phyloP scores from a whole-genome alignment of 2,329 filamentous ascomycete species.

The Orbilia oligospora region DNA sequence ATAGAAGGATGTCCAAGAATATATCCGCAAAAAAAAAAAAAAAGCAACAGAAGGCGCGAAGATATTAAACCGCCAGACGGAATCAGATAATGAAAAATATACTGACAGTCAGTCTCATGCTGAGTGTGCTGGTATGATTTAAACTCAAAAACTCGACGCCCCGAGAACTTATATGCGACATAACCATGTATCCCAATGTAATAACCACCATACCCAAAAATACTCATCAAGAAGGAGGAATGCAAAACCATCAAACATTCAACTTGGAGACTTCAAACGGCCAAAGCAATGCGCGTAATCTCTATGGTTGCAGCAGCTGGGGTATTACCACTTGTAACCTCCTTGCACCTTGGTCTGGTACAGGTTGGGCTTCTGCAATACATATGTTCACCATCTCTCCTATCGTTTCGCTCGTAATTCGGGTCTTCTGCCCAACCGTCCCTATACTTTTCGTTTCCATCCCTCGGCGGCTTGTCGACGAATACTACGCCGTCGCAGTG shows the following conservation, averaged over 20 bases:
- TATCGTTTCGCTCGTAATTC: slow-evolving; percentile 43
- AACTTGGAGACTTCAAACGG: neutral
- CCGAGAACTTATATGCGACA: neutral
- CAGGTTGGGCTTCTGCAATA: slow-evolving; percentile 54
- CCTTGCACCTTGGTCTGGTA: slow-evolving; percentile 41
- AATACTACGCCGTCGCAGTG: slow-evolving; percentile 44
- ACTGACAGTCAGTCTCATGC: slow-evolving; percentile 7
- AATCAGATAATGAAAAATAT: neutral
- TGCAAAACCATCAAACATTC: slow-evolving; percentile 7
- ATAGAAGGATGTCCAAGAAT: slow-evolving; percentile 28
- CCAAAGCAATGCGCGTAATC: neutral
- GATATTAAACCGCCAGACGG: neutral
- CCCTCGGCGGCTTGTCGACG: slow-evolving; percentile 46
- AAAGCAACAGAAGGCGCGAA: neutral
- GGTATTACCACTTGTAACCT: slow-evolving; percentile 11
- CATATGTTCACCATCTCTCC: slow-evolving; percentile 51
- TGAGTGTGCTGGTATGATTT: neutral
- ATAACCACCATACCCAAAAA: slow-evolving; percentile 5
- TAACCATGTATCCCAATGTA: neutral
- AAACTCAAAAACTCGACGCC: slow-evolving; percentile 6
- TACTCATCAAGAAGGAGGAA: neutral
- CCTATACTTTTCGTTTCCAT: slow-evolving; percentile 53
- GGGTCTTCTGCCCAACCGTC: slow-evolving; percentile 46
- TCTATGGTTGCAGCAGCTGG: slow-evolving; percentile 2
- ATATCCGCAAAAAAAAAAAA: neutral